phyloP scores from a whole-genome alignment of 345 rosid species.

The Dipteronia sinensis region DNA sequence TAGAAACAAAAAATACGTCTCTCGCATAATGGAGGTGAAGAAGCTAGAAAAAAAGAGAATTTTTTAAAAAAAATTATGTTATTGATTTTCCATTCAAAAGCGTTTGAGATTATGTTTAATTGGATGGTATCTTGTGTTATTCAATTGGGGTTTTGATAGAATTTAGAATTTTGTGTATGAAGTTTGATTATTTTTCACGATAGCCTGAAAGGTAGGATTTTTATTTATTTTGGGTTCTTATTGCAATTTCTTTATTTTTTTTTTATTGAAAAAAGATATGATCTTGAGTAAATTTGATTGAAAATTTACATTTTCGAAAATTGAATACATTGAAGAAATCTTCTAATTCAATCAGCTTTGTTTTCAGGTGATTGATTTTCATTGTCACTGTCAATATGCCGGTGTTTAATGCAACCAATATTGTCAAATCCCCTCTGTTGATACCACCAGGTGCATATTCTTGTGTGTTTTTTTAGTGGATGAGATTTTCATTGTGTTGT shows the following conservation, averaged over 20 bases:
- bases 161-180: too few species aligned
- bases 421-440: slow-evolving; percentile 12
- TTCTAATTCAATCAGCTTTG: background rate
- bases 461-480: background rate
- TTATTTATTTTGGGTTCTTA: background rate
- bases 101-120: background rate
- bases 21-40: background rate
- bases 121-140: background rate
- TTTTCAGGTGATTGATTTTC: slow-evolving; percentile 17
- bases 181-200: too few species aligned
- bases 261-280: background rate
- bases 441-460: slow-evolving; percentile 25
- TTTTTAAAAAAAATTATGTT: too few species aligned
- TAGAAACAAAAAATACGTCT: background rate
- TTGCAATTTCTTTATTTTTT: too few species aligned
- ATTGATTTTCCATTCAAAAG: background rate
- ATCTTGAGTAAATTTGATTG: background rate
- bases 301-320: background rate
- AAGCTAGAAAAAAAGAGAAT: background rate
- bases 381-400: background rate
- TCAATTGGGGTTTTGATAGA: background rate
- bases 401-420: slow-evolving; percentile 4
- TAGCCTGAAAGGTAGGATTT: too few species aligned
- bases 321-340: background rate
- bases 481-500: background rate